Evolutionary conservation across 2,329 filamentous ascomycete genomes (phyloP).

Genomic region (Botrytis squamosa): DNA sequence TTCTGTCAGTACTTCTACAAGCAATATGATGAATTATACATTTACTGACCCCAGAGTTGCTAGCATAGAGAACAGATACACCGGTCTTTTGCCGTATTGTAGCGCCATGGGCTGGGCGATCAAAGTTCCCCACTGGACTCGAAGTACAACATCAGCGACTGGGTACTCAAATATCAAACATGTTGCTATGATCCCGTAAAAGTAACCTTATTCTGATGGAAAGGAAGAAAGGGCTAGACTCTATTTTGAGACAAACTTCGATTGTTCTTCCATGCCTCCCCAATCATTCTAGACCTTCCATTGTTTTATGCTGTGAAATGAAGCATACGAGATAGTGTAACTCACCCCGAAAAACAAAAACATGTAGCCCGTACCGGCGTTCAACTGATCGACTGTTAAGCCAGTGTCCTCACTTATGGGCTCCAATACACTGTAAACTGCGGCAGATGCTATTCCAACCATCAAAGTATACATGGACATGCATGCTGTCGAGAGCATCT

Average conservation of each 20-base stretch:
- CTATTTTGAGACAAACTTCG: not conserved
- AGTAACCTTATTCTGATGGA: not conserved
- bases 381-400: constrained; percentile 46
- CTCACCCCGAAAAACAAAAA: constrained; percentile 43
- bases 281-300: not conserved
- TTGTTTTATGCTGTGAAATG: not conserved
- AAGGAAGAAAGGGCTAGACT: not conserved
- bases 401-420: constrained; percentile 49
- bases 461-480: constrained; percentile 47
- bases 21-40: not conserved
- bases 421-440: constrained; percentile 51
- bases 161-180: not conserved
- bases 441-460: constrained; percentile 49
- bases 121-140: constrained; percentile 51
- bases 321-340: not conserved
- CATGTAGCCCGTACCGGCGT: constrained; percentile 52
- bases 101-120: constrained; percentile 54
- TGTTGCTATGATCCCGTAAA: not conserved
- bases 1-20: not conserved
- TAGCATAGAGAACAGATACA: constrained; percentile 37
- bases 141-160: not conserved
- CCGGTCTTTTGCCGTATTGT: constrained; percentile 45
- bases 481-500: constrained; percentile 36
- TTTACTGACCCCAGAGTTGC: constrained; percentile 31
- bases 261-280: not conserved